Percentiles rank a stretch among this genome's conserved stretches.
These are phyloP conservation scores for Fallopia convolvulus DNA, from an alignment of 148 eudicot genomes.

Conservation along the genomic window DNA sequence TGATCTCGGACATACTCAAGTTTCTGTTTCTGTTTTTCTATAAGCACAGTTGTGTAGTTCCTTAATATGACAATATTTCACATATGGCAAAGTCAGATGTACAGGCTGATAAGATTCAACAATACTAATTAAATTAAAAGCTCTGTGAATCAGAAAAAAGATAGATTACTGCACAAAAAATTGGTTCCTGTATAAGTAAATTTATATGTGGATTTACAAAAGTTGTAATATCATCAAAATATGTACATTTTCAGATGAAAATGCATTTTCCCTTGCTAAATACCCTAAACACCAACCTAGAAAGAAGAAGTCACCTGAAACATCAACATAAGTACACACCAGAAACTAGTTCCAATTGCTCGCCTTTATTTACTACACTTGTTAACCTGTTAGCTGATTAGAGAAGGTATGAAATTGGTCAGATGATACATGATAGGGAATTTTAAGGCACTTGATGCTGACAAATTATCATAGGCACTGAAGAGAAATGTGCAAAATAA, in stretches of 20 bases:
- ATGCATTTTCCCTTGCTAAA: background rate
- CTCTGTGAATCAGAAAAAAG: background rate
- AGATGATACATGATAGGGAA: background rate
- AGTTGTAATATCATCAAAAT: background rate
- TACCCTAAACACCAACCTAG: background rate
- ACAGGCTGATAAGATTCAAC: background rate
- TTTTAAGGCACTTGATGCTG: background rate
- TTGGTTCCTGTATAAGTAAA: background rate
- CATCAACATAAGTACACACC: background rate
- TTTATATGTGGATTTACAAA: background rate
- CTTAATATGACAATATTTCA: background rate
- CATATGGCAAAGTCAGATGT: background rate
- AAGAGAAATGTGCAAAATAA: background rate
- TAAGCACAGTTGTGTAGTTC: background rate
- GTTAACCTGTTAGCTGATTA: background rate
- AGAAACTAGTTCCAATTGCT: background rate
- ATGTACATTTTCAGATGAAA: background rate
- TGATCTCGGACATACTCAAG: background rate
- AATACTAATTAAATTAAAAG: background rate
- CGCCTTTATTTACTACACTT: background rate
- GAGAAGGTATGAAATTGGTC: background rate
- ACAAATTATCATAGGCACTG: background rate
- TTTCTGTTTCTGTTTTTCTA: background rate
- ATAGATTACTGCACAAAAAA: background rate
- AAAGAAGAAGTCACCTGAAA: slow-evolving; percentile 5